Base-by-base conservation (phyloP, 2,329 filamentous ascomycete species). In the Pestalotiopsis sp. region DNA sequence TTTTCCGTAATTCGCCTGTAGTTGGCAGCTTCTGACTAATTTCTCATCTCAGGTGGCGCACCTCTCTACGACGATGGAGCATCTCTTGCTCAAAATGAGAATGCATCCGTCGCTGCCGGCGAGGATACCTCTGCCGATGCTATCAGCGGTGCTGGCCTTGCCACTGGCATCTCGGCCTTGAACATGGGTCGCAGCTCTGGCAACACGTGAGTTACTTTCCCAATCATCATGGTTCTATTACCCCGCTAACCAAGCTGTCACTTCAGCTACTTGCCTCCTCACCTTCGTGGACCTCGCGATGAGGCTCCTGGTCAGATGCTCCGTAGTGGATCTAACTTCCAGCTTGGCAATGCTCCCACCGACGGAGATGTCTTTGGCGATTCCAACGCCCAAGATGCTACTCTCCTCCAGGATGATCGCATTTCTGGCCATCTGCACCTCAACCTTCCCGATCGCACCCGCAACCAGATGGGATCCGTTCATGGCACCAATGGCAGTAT, bases 341-440 rank as follows among this genome's bases (percentile, higher is more conserved):
- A 72, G 52, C 27, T 73, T 23, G 71, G 68, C 25, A 67, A 70
- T 31, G 57, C 65, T 13, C 45, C 66, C 31, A 67, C 69, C 45
- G 72, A 73, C 31, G 72, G 66, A 20, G 72, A 72, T 57, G 72
- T 74, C 13, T 74, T 74, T 52, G 58, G 39, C 25, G 70, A 69
- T 14, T 66, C 70, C 2, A 20, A 31, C 17, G 20, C 45, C 17
- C 17, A 52, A n/a, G 14, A 11, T 11, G 17, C 20, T 17, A 17
- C 2, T 4, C 11, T 5, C 3, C 17, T n/a, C 20, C 45, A 52
- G 45, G 45, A n/a, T n/a, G 7, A 52, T 25, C 57, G 20, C 7
- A 23, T 17, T 60, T 14, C 57, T 60, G 25, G 14, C 17, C n/a
- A 23, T 23, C 31, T 38, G 7, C 23, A 31, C 20, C 23, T 27